Evolutionary conservation across 2,329 filamentous ascomycete genomes (phyloP).

Genomic region (Coniochaeta prunicola): DNA sequence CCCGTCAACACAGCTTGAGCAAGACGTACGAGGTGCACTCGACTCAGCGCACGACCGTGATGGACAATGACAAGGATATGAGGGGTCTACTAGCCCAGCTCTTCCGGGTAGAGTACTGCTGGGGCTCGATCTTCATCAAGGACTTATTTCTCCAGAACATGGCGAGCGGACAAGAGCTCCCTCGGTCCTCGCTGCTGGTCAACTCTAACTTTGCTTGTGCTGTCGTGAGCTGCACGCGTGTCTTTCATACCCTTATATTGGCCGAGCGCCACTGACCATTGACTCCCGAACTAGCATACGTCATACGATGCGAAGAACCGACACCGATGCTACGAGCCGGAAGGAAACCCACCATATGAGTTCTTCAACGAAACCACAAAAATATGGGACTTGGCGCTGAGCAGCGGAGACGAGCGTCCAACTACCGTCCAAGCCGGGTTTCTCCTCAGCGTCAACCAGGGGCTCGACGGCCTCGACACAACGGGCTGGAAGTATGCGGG

Average conservation of each 20-base stretch:
- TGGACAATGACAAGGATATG: slow-evolving; percentile 26
- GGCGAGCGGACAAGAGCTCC: slow-evolving; percentile 17
- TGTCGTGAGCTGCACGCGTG: slow-evolving; percentile 24
- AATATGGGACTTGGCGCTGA: slow-evolving; percentile 12
- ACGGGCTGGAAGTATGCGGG: slow-evolving; percentile 26
- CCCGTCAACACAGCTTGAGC: slow-evolving; percentile 20
- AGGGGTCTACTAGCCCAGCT: slow-evolving; percentile 62
- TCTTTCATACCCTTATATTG: not conserved
- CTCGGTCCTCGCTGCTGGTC: slow-evolving; percentile 32
- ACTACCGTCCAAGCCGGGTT: slow-evolving; percentile 25
- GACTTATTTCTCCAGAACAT: slow-evolving; percentile 32
- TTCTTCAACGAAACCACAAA: slow-evolving; percentile 26
- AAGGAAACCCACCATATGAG: slow-evolving; percentile 21
- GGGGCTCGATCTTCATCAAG: slow-evolving; percentile 26
- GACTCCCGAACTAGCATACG: slow-evolving; percentile 15
- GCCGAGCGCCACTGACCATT: not conserved
- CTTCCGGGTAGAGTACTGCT: slow-evolving; percentile 35
- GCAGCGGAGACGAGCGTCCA: slow-evolving; percentile 11
- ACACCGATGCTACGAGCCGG: slow-evolving; percentile 25
- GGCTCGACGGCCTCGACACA: slow-evolving; percentile 26
- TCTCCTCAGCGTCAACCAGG: slow-evolving; percentile 21
- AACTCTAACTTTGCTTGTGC: slow-evolving; percentile 22
- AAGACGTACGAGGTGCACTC: slow-evolving; percentile 13
- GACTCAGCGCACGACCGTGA: slow-evolving; percentile 29
- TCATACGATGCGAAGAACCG: slow-evolving; percentile 18